Base-by-base conservation (phyloP, 495 filamentous ascomycete species). In the Parathielavia appendiculata region DNA sequence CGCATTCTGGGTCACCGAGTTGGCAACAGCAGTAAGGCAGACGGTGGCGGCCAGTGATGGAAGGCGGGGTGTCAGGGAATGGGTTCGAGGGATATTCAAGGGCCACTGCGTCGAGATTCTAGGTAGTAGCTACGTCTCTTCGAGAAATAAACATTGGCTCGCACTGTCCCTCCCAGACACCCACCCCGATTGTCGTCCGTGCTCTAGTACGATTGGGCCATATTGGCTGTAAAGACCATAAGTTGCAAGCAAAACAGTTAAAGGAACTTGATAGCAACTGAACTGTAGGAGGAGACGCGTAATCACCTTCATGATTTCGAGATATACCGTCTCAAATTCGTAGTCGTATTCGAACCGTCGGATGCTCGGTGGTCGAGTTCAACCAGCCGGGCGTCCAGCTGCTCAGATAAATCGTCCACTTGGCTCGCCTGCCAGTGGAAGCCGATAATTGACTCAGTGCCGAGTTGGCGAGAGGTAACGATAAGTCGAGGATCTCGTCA, bases 401-500 rank as follows among this genome's bases (percentile, higher is more conserved):
- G 14, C 19, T 39, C 51, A 41, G 22, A 30, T 34, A 60, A 35
- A 38, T 49, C 16, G 17, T 35, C 20, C 3, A 50, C 43, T 14
- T 38, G 16, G 58, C 53, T 52, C 16, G 51, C 51, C 44, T 45
- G 44, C 23, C 51, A 55, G 36, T 53, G 58, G 49, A 60, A 52
- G 51, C 45, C 44, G 38, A 60, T 13, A 38, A 50, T 55, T 36
- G 51, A 50, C 45, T 60, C 51, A 22, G 20, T 60, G 30, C 45
- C 58, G 23, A 17, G 6, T 22, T 46, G 51, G 45, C 50, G 58
- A 23, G 51, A 32, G 58, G 26, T 47, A 11, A 51, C 46, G 22
- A 60, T 60, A 51, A 30, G 17, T 55, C 11, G 46, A 51, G 10
- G 58, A 60, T 51, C 38, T 60, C 38, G 10, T 60, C 51, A 35